A percentile compares a stretch with the other conserved stretches of the same genome.
Evolutionary conservation across 768 basidiomycete genomes (phyloP).

Genomic region (Saitozyma podzolica): DNA sequence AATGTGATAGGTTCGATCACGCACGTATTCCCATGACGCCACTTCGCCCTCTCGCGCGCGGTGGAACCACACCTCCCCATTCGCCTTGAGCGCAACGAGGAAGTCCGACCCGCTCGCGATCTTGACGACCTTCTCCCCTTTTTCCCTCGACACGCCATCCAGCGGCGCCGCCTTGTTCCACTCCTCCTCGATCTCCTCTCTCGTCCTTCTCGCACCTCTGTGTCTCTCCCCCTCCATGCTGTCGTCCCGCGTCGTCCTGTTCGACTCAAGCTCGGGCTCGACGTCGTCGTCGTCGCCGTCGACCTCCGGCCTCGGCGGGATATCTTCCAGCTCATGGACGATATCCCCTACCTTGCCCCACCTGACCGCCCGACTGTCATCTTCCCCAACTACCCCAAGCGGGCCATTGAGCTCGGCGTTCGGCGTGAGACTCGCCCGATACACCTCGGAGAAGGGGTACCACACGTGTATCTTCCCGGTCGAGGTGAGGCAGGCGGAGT

Average conservation of each 20-base stretch:
- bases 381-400: conserved; percentile 11
- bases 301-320: conserved; percentile 21
- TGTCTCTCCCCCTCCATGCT: too few relatives aligned
- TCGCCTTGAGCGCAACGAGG: conserved; percentile 67
- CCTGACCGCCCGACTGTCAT: conserved; percentile 23
- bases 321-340: conserved; percentile 17
- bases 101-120: conserved; percentile 75
- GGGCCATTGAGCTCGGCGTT: conserved; percentile 21
- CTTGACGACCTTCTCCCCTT: conserved; percentile 62
- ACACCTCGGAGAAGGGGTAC: conserved; percentile 36
- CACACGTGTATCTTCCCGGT: conserved; percentile 36
- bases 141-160: conserved; percentile 8
- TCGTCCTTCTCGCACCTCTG: background rate
- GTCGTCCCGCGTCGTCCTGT: too few relatives aligned
- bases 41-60: conserved; percentile 15
- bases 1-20: conserved; percentile 26
- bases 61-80: conserved; percentile 48
- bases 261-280: background rate
- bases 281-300: background rate
- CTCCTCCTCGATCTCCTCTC: conserved; percentile 13
- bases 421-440: conserved; percentile 22
- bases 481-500: conserved; percentile 39
- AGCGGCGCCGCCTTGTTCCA: conserved; percentile 18
- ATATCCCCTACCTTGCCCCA: conserved; percentile 37
- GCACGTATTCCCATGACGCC: conserved; percentile 68